Base-by-base conservation (phyloP, 2,329 filamentous ascomycete genomes). In the Diaporthe vexans region DNA sequence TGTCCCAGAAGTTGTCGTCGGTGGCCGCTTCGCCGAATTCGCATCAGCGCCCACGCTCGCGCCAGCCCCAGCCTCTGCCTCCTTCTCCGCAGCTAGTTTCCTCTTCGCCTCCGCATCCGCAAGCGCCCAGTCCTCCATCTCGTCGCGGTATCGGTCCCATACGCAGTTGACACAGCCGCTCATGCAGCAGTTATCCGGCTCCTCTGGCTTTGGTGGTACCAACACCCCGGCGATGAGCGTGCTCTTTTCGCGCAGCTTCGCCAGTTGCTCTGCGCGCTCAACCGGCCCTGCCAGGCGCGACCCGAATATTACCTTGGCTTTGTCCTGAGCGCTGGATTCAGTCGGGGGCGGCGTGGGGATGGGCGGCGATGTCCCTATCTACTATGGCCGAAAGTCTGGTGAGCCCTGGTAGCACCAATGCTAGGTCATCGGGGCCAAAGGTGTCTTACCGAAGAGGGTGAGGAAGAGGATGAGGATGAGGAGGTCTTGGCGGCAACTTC, bases 111-210 rank as follows among this genome's bases (percentile, higher is more conserved):
- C 89, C 5, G 87, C 85, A 48, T 89, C 90, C 74, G 91, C 89
- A 19, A 86, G 85, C 5, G 92, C 93, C 94, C 95, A 98, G 74
- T 94, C 94, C 82, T 98, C 95, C 84, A 98, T 88, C 70, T 98
- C 97, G 78, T 99, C 96, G 11, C 95, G 90, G 83, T 92, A 98
- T 71, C 91, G 88, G 79, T 98, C 95, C 95, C 95, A 98, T 3
- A 98, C 97, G 83, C 97, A 99, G 82, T 98, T 95, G 65, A 98
- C 96, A 82, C 97, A 99, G 4, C 97, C 97, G 80, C 94, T 97
- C 97, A 99, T 99, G 84, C 97, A 99, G 88, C 97, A 99, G 81
- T 99, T 98, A 80, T 98, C 97, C 4, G 97, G 97, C 84, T 99
- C 96, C 63, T 91, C 89, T 1, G 97, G 97, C 63, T 90, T 90